These are phyloP conservation scores for Exobasidium rhododendri DNA, from an alignment of 1,284 basidiomycete genomes.

Conservation along the genomic window DNA sequence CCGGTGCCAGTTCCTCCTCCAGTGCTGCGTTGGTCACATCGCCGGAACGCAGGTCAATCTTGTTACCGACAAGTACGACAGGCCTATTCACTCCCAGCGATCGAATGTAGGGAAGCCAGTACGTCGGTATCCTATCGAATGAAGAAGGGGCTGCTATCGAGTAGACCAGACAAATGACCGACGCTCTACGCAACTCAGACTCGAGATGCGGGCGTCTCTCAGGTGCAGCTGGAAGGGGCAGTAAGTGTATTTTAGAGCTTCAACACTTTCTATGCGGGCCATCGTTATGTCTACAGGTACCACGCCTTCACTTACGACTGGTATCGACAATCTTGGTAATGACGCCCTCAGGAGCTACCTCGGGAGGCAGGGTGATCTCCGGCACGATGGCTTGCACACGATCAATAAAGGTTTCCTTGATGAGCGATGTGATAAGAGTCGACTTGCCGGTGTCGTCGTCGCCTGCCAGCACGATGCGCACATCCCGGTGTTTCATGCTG, in stretches of 20 bases:
- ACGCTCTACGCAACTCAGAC: conserved; percentile 89
- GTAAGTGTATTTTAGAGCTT: conserved; percentile 79
- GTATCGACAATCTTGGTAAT: conserved; percentile 53
- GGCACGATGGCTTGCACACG: conserved; percentile 64
- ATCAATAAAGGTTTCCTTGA: conserved; percentile 86
- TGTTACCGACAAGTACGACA: conserved; percentile 95
- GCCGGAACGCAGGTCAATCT: conserved; percentile 89
- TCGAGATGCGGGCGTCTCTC: conserved; percentile 83
- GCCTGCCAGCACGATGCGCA: conserved; percentile 86
- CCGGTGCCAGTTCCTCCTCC: conserved; percentile 64
- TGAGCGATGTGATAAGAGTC: conserved; percentile 45
- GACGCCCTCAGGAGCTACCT: conserved; percentile 50
- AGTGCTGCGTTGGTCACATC: conserved; percentile 90
- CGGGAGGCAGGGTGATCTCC: conserved; percentile 49
- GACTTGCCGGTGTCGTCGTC: conserved; percentile 66
- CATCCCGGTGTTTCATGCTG: conserved; percentile 71
- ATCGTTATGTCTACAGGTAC: background rate
- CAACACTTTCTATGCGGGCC: background rate
- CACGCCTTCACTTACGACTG: conserved; percentile 17
- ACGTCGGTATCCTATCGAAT: conserved; percentile 95
- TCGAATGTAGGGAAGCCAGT: conserved; percentile 95
- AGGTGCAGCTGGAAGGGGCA: conserved; percentile 63
- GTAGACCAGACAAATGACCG: conserved; percentile 94
- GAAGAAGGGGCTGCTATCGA: conserved; percentile 91
- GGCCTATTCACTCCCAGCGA: conserved; percentile 87